Percentiles rank a stretch among this genome's conserved stretches.
Conservation (phyloP, 805 yeast species). For the Saccharomycopsis malanga region DNA sequence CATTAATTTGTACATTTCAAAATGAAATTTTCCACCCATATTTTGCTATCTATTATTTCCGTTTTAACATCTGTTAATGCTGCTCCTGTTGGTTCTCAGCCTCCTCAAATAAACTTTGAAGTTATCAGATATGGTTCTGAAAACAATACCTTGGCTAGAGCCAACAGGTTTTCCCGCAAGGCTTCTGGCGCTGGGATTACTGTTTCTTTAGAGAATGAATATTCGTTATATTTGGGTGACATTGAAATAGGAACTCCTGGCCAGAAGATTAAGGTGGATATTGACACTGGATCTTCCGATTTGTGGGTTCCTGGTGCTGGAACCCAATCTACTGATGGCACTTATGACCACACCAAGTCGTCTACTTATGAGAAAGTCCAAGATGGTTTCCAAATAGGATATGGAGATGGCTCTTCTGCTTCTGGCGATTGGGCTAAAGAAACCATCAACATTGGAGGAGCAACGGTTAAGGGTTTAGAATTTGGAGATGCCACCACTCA, state of each 20-base stretch:
- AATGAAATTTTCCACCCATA: conserved; percentile 11
- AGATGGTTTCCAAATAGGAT: conserved; percentile 34
- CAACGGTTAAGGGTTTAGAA: conserved; percentile 7
- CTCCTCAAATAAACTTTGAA: conserved; percentile 10
- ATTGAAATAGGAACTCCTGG: conserved; percentile 39
- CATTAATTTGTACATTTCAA: neutral
- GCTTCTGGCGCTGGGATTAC: conserved; percentile 6
- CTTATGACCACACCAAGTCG: conserved; percentile 31
- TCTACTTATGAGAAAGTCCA: conserved; percentile 29
- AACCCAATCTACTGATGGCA: conserved; percentile 27
- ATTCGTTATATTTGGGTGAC: conserved; percentile 39
- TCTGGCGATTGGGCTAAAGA: conserved; percentile 36
- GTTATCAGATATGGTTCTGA: conserved; percentile 13
- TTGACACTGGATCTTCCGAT: conserved; percentile 46
- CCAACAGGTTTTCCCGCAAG: neutral
- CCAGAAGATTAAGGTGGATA: conserved; percentile 34
- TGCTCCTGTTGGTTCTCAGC: conserved; percentile 10
- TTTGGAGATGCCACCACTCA: conserved; percentile 18
- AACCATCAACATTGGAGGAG: conserved; percentile 21
- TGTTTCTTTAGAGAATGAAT: conserved; percentile 31
- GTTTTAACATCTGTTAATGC: conserved; percentile 7
- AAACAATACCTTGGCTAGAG: neutral
- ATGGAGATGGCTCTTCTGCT: conserved; percentile 45
- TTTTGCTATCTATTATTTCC: conserved; percentile 5
- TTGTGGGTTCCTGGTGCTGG: conserved; percentile 37